Percentiles rank a stretch among this genome's conserved stretches.
Conservation (phyloP, 805 yeast species). For the Lipomyces starkeyi region DNA sequence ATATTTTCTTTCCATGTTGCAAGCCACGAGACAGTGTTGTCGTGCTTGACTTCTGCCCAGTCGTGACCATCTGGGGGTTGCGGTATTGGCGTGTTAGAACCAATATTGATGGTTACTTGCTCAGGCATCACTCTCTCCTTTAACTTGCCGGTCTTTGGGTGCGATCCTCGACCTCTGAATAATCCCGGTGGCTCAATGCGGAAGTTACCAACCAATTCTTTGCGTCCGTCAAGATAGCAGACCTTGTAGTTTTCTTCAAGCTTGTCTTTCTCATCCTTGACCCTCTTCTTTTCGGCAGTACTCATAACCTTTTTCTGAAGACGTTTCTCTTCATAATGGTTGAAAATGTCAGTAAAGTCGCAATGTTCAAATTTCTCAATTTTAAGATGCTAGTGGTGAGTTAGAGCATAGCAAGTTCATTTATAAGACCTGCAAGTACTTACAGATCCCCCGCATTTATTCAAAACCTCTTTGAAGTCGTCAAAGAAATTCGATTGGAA, state of each 20-base stretch:
- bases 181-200: conserved; percentile 95
- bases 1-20: conserved; percentile 98
- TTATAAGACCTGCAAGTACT: conserved; percentile 38
- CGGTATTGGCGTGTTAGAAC: conserved; percentile 75
- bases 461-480: conserved; percentile 73
- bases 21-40: conserved; percentile 90
- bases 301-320: conserved; percentile 74
- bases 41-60: conserved; percentile 92
- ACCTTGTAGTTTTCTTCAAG: conserved; percentile 80
- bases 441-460: conserved; percentile 69
- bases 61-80: conserved; percentile 82
- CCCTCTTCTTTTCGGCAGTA: conserved; percentile 72
- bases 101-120: conserved; percentile 82
- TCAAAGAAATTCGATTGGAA: conserved; percentile 86
- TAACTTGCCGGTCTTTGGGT: conserved; percentile 91
- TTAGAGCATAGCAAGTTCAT: neutral
- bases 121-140: conserved; percentile 89
- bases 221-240: conserved; percentile 83
- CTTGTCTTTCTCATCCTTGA: conserved; percentile 74
- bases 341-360: conserved; percentile 78
- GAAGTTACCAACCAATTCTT: conserved; percentile 91
- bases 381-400: conserved; percentile 44
- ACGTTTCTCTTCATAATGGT: conserved; percentile 69
- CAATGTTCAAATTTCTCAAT: conserved; percentile 67
- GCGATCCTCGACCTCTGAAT: conserved; percentile 96